A percentile compares a stretch with the other conserved stretches of the same genome.
phyloP scores from a whole-genome alignment of 495 filamentous ascomycete genomes.

The Pyronema domesticum region DNA sequence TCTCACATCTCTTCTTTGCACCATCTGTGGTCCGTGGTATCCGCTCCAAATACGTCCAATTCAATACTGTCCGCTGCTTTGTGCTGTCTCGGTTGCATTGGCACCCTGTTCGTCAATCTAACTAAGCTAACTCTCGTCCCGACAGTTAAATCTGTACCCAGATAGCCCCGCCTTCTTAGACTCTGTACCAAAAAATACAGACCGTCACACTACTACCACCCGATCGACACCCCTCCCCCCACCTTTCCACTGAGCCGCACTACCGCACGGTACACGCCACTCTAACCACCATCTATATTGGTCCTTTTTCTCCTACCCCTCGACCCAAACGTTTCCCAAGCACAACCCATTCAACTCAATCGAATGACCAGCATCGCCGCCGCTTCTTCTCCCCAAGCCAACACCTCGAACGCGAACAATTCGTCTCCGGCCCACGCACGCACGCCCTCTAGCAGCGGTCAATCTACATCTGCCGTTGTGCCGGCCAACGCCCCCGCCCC shows the following conservation, averaged over 20 bases:
- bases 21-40: no score
- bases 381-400: conserved; percentile 19
- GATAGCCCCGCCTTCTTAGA: not conserved
- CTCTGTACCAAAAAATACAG: not conserved
- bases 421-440: conserved; percentile 19
- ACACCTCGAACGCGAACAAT: conserved; percentile 19
- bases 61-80: no score
- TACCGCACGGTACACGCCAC: not conserved
- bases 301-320: not conserved
- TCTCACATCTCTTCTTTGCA: no score
- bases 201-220: not conserved
- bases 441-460: conserved; percentile 24
- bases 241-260: not conserved
- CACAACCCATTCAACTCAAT: conserved; percentile 20
- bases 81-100: not conserved
- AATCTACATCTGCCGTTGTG: conserved; percentile 24
- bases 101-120: not conserved
- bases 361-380: conserved; percentile 26
- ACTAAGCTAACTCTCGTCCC: not conserved
- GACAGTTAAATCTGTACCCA: not conserved
- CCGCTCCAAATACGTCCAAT: no score
- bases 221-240: not conserved
- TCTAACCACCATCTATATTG: not conserved
- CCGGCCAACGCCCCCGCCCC: conserved; percentile 24
- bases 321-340: conserved; percentile 14